Evolutionary conservation across 2,329 filamentous ascomycete species (phyloP), one percentile per base, ranked within the genome.

Genomic region (Aspergillus tamarii): DNA sequence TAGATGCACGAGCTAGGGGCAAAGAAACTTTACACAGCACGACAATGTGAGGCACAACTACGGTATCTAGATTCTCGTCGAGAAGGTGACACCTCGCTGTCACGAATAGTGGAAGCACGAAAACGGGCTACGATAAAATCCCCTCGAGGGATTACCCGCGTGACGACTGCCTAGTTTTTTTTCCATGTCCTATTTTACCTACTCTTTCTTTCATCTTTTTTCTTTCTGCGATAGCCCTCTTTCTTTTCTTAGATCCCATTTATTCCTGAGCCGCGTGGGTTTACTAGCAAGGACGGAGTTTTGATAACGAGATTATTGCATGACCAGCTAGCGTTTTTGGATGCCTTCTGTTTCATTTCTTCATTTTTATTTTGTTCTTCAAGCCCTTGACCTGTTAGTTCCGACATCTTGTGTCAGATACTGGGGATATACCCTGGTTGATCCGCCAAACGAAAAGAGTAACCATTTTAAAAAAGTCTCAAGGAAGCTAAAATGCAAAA

Each of bases 31-130:
- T 80, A 77, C 57, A 77, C 75, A 2, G 66, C 77, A 21, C 70
- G 75, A 58, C 73, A 79, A 70, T 79, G 78, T 63, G 71, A 76
- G 66, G 64, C 72, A 57, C 75, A 78, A 66, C 60, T 79, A 57
- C 69, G 64, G 26, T 64, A 71, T 7, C 60, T 76, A 4, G 71
- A 76, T 23, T 39, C 65, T 8, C 70, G 67, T 48, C 59, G 67
- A 14, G 67, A 71, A n/a, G 60, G 59, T 19, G 60, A 57, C 61
- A 61, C 45, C 7, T 67, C 71, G 12, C 66, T 68, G 4, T 63
- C 70, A 57, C 67, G 63, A 55, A 68, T 69, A 65, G 67, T 69
- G 30, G 74, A 57, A 59, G 62, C 70, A 14, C 72, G 67, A 61
- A 60, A 62, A 60, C 64, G 65, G 62, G 23, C 61, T 12, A 56